Conservation (phyloP, 768 basidiomycete genomes). For the Antrodiella citrinella region DNA sequence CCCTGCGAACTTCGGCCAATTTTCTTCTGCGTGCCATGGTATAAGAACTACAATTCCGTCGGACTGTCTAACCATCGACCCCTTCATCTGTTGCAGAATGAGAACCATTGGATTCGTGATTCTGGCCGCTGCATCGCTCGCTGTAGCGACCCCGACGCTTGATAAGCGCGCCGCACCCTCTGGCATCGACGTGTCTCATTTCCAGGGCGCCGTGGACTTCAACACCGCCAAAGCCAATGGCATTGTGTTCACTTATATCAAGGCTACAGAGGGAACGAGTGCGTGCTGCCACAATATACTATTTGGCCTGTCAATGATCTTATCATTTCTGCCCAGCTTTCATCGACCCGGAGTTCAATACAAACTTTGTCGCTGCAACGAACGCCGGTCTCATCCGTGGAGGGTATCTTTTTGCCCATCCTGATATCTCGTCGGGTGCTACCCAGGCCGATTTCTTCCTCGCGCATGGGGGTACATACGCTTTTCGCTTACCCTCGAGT, state of each 20-base stretch:
- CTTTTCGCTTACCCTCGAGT: not conserved
- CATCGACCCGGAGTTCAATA: constrained; percentile 34
- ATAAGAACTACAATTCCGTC: too few relatives aligned
- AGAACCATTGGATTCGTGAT: too few relatives aligned
- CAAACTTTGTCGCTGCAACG: constrained; percentile 49
- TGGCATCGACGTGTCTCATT: constrained; percentile 50
- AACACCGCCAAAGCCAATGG: constrained; percentile 41
- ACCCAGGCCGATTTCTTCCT: constrained; percentile 54
- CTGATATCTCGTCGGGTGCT: constrained; percentile 44
- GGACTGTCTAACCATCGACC: too few relatives aligned
- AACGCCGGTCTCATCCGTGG: constrained; percentile 51
- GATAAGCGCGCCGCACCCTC: constrained; percentile 33
- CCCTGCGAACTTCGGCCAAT: too few relatives aligned
- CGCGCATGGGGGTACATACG: constrained; percentile 45
- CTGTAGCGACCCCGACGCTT: too few relatives aligned
- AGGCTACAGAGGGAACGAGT: constrained; percentile 61
- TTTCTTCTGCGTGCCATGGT: too few relatives aligned
- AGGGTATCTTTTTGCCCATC: constrained; percentile 53
- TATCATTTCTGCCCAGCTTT: constrained; percentile 24
- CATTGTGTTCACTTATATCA: constrained; percentile 52
- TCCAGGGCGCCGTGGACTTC: constrained; percentile 46
- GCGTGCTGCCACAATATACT: too few relatives aligned
- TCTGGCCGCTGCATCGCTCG: too few relatives aligned
- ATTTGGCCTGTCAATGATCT: too few relatives aligned
- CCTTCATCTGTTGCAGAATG: too few relatives aligned